Conservation (phyloP, 495 filamentous ascomycete genomes). For the Neurospora sublineolata region DNA sequence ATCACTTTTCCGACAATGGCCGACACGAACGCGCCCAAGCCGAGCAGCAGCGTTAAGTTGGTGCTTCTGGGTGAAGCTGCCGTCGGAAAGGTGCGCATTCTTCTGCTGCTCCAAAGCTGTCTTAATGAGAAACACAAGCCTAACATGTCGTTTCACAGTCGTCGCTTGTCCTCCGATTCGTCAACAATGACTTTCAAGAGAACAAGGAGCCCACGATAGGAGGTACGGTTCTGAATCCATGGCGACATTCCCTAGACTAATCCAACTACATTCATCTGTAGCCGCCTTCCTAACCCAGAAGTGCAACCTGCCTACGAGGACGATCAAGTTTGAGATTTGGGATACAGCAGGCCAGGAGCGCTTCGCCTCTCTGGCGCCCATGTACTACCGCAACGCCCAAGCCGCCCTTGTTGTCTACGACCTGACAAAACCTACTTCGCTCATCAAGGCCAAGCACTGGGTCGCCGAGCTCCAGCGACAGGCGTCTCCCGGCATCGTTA, state of each 20-base stretch:
- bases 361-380: conserved; percentile 90
- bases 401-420: conserved; percentile 98
- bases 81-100: conserved; percentile 76
- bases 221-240: conserved; percentile 44
- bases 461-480: conserved; percentile 95
- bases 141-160: conserved; percentile 47
- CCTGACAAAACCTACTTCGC: conserved; percentile 88
- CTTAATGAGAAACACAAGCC: conserved; percentile 2
- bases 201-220: conserved; percentile 99
- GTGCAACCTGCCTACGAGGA: conserved; percentile 88
- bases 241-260: background rate
- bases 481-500: conserved; percentile 95
- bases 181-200: conserved; percentile 99
- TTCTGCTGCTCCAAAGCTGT: background rate
- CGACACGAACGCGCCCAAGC: conserved; percentile 63
- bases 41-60: conserved; percentile 97
- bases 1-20: conserved; percentile 39
- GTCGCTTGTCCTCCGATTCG: conserved; percentile 92
- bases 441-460: conserved; percentile 97
- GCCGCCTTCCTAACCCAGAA: conserved; percentile 98
- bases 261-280: conserved; percentile 21
- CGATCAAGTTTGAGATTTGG: conserved; percentile 99
- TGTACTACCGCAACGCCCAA: conserved; percentile 99
- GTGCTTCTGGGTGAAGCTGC: conserved; percentile 94
- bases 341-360: conserved; percentile 98